phyloP scores from a whole-genome alignment of 805 yeast species.

The Kockiozyma suomiensis region DNA sequence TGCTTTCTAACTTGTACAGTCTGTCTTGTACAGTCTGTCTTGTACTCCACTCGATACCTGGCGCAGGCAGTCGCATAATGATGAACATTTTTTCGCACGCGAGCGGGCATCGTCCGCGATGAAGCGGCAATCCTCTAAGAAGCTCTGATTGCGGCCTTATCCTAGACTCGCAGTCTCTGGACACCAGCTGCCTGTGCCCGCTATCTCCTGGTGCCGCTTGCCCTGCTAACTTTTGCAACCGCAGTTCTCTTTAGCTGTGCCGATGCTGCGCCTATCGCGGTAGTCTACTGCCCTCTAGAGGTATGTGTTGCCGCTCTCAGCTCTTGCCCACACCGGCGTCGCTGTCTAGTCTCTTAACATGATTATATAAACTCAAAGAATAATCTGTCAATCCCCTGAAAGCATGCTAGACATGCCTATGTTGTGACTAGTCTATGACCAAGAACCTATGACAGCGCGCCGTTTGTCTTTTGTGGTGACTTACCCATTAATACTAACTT shows the following conservation, averaged over 20 bases:
- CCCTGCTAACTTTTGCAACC: not conserved
- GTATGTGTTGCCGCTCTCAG: not conserved
- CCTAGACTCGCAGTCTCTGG: not conserved
- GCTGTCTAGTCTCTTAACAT: conserved; percentile 12
- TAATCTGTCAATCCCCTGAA: conserved; percentile 41
- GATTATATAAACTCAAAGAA: conserved; percentile 30
- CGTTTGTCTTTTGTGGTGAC: conserved; percentile 2
- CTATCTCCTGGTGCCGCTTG: too few species aligned
- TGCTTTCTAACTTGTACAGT: not conserved
- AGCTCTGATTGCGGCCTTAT: conserved; percentile 32
- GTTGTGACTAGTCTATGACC: conserved; percentile 24
- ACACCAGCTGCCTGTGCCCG: not conserved
- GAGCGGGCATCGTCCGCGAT: conserved; percentile 6
- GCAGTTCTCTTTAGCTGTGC: not conserved
- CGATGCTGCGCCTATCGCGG: not conserved
- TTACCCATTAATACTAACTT: not conserved
- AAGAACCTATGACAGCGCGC: not conserved
- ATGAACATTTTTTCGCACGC: conserved; percentile 2
- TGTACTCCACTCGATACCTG: too few species aligned
- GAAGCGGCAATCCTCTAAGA: conserved; percentile 36
- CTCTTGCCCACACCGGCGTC: not conserved
- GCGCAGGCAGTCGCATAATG: conserved; percentile 13
- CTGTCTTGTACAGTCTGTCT: too few species aligned
- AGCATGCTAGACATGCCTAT: conserved; percentile 7
- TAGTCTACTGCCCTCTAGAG: not conserved